Evolutionary conservation across 2,329 filamentous ascomycete species (phyloP).

Genomic region (Curvularia sp.): DNA sequence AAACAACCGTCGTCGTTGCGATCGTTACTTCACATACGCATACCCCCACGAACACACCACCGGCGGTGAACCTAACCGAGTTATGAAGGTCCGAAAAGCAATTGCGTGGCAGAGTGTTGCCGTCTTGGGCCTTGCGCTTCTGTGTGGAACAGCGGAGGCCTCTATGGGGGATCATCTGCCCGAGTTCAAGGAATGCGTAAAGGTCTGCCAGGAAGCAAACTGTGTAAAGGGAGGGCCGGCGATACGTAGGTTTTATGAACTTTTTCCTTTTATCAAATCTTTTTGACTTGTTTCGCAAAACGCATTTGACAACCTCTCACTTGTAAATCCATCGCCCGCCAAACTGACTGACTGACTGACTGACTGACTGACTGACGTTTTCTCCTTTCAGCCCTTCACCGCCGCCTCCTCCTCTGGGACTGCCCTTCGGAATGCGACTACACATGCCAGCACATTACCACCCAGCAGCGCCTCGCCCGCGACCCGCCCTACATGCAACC

Average conservation of each 20-base stretch:
- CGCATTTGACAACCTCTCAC: too few species aligned
- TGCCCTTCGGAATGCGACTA: slow-evolving; percentile 97
- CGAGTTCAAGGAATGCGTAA: slow-evolving; percentile 85
- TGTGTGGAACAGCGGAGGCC: slow-evolving; percentile 60
- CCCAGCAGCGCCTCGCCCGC: slow-evolving; percentile 70
- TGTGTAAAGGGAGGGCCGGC: not conserved
- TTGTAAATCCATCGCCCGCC: too few species aligned
- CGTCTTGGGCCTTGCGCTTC: slow-evolving; percentile 31
- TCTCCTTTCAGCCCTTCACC: slow-evolving; percentile 71
- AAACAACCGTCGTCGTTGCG: slow-evolving; percentile 1
- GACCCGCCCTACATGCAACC: slow-evolving; percentile 69
- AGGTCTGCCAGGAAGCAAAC: slow-evolving; percentile 55
- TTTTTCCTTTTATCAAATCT: not conserved
- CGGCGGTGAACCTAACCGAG: not conserved
- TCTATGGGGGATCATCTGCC: slow-evolving; percentile 85
- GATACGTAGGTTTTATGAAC: not conserved
- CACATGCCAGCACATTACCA: slow-evolving; percentile 93
- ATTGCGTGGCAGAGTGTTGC: slow-evolving; percentile 37
- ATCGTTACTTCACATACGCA: not conserved
- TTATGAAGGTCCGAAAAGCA: slow-evolving; percentile 39
- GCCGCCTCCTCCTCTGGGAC: slow-evolving; percentile 87
- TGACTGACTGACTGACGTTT: not conserved
- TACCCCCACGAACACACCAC: not conserved
- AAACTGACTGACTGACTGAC: not conserved
- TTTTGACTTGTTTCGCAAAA: not conserved